Conservation (phyloP, 176 grass and related monocot genomes). For the Pontederia crassipes region DNA sequence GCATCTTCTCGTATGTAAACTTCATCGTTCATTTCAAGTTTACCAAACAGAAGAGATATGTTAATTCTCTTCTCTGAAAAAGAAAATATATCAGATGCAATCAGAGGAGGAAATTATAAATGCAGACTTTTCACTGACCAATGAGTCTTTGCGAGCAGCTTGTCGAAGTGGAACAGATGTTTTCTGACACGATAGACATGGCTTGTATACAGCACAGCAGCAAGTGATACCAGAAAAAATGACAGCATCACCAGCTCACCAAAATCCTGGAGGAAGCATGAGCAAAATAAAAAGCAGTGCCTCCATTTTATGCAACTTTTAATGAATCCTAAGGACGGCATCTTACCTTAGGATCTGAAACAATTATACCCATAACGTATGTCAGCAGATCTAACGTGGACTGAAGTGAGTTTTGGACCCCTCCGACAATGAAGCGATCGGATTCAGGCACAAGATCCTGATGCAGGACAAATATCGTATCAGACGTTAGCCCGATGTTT, state of each 20-base stretch:
- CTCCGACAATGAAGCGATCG: constrained; percentile 72
- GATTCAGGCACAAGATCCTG: constrained; percentile 60
- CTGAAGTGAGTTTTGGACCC: constrained; percentile 84
- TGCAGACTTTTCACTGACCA: not conserved
- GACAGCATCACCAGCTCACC: constrained; percentile 54
- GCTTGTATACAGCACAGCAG: constrained; percentile 54
- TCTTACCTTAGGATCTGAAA: constrained; percentile 77
- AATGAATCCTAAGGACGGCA: not conserved
- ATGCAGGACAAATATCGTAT: not conserved
- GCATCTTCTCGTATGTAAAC: too few species aligned
- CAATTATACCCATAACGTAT: constrained; percentile 80
- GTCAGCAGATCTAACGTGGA: constrained; percentile 82
- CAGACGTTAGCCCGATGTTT: not conserved
- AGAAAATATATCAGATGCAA: too few species aligned
- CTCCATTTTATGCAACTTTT: not conserved
- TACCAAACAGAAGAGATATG: too few species aligned
- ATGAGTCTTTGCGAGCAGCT: constrained; percentile 41
- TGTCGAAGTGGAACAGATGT: constrained; percentile 87
- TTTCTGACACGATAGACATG: constrained; percentile 63
- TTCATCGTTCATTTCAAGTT: too few species aligned
- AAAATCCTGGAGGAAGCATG: constrained; percentile 53
- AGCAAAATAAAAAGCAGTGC: not conserved
- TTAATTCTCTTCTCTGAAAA: too few species aligned
- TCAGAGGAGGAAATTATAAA: too few species aligned
- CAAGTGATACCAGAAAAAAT: constrained; percentile 70